Evolutionary conservation across 306 rosid genomes (phyloP).

Genomic region (Vicia villosa): DNA sequence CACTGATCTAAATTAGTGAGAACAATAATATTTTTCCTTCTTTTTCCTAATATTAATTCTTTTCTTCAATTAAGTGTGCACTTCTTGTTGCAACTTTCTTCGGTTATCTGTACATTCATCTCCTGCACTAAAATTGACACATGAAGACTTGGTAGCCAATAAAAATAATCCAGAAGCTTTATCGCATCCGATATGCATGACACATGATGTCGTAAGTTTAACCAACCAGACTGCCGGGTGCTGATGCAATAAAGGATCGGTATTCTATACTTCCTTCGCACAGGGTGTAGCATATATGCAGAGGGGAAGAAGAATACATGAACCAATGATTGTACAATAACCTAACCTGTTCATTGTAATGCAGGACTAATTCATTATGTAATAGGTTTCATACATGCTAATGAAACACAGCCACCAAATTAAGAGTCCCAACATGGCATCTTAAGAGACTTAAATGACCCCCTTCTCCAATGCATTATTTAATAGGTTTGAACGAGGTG

Average conservation of each 20-base stretch:
- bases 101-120: neutral
- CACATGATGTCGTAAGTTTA: neutral
- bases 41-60: neutral
- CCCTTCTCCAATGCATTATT: neutral
- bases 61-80: neutral
- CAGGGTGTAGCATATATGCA: conserved; percentile 2
- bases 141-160: conserved; percentile 3
- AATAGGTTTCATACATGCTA: neutral
- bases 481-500: neutral
- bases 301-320: neutral
- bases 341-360: neutral
- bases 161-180: conserved; percentile 16
- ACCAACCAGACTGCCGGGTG: neutral
- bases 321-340: conserved; percentile 9
- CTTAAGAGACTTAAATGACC: neutral
- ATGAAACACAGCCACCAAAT: conserved; percentile 5
- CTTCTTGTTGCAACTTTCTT: neutral
- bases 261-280: conserved; percentile 1
- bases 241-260: neutral
- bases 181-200: neutral
- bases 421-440: neutral
- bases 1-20: neutral
- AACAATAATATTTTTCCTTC: neutral
- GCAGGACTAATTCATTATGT: neutral
- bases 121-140: neutral